phyloP scores from a whole-genome alignment of 2,329 filamentous ascomycete species.

The Exophiala sideris region DNA sequence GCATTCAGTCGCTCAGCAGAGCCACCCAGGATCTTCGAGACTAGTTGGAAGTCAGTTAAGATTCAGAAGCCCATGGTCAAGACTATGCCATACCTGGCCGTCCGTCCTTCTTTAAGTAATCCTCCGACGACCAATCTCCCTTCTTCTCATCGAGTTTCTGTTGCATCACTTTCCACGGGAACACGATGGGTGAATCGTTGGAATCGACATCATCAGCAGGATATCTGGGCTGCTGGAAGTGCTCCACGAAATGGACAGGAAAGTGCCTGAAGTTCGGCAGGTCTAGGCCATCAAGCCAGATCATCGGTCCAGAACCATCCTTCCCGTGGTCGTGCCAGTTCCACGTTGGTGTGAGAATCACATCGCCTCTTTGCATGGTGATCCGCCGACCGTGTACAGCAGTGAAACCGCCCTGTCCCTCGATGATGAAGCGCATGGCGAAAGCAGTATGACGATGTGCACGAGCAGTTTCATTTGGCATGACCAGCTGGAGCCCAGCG shows the following conservation, averaged over 20 bases:
- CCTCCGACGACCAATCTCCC: slow-evolving; percentile 31
- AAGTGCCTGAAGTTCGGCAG: slow-evolving; percentile 51
- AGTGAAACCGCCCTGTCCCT: slow-evolving; percentile 55
- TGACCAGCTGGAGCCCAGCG: slow-evolving; percentile 55
- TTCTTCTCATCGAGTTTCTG: slow-evolving; percentile 37
- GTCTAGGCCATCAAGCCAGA: slow-evolving; percentile 59
- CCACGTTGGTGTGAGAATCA: slow-evolving; percentile 58
- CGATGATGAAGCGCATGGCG: slow-evolving; percentile 57
- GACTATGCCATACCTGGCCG: slow-evolving; percentile 11
- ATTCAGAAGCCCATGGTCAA: too few species aligned
- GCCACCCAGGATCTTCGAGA: slow-evolving; percentile 45
- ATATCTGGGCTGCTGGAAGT: slow-evolving; percentile 48
- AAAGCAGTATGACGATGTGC: slow-evolving; percentile 57
- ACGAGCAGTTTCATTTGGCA: slow-evolving; percentile 54
- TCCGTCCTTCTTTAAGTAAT: slow-evolving; percentile 38
- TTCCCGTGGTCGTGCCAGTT: slow-evolving; percentile 62
- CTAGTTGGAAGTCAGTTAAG: slow-evolving; percentile 1
- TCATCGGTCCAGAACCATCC: slow-evolving; percentile 52
- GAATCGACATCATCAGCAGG: slow-evolving; percentile 44
- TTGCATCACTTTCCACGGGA: slow-evolving; percentile 50
- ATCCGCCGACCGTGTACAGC: slow-evolving; percentile 56
- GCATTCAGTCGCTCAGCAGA: slow-evolving; percentile 45
- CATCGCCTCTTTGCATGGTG: slow-evolving; percentile 51
- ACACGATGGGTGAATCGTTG: slow-evolving; percentile 42
- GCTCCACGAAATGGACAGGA: slow-evolving; percentile 55